phyloP scores from a whole-genome alignment of 1,284 basidiomycete genomes.

The Singerocomus inundabilis region DNA sequence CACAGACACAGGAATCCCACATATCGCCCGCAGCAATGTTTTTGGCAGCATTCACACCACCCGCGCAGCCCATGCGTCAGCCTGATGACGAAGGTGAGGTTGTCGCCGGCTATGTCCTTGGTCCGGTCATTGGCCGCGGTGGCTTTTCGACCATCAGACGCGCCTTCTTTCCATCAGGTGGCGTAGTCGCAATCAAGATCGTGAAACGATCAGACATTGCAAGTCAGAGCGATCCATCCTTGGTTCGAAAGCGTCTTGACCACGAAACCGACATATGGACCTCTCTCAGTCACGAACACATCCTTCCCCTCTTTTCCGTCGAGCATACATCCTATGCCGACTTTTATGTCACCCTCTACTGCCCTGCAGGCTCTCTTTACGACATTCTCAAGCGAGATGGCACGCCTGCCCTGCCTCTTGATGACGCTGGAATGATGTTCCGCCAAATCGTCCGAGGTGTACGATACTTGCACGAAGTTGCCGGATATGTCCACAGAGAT shows the following conservation, averaged over 20 bases:
- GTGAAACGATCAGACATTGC: conserved; percentile 57
- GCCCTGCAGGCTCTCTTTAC: conserved; percentile 83
- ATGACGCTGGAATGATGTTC: conserved; percentile 87
- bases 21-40: conserved; percentile 78
- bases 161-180: conserved; percentile 66
- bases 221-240: conserved; percentile 46
- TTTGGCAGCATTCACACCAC: conserved; percentile 63
- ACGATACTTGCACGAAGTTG: conserved; percentile 81
- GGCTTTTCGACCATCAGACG: conserved; percentile 85
- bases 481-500: conserved; percentile 83
- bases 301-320: conserved; percentile 79
- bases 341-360: conserved; percentile 82
- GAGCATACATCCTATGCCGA: conserved; percentile 67
- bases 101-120: conserved; percentile 75
- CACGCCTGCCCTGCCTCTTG: conserved; percentile 59
- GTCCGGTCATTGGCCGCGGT: conserved; percentile 77
- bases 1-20: conserved; percentile 24
- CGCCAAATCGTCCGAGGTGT: conserved; percentile 87
- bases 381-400: conserved; percentile 80
- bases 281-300: conserved; percentile 69
- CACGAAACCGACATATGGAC: conserved; percentile 84
- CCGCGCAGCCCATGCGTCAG: conserved; percentile 25
- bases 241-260: conserved; percentile 58
- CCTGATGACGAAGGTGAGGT: conserved; percentile 60
- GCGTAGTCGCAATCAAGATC: conserved; percentile 80